Conservation (phyloP, 1,284 basidiomycete species). For the Rhodotorula sp. region DNA sequence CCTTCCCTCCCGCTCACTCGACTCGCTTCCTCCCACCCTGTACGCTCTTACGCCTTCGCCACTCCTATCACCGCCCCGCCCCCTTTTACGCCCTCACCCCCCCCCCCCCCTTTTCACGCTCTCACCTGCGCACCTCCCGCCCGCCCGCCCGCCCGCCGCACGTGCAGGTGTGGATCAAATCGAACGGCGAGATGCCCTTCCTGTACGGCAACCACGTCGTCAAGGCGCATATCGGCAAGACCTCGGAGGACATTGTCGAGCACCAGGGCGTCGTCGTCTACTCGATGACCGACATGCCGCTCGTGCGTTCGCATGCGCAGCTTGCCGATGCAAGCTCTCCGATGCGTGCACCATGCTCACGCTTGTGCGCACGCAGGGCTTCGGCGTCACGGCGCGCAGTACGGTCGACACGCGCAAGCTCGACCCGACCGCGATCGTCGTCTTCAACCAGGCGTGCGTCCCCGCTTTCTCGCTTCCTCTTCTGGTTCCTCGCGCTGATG, state of each 20-base stretch:
- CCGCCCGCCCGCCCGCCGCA: neutral
- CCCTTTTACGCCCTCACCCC: neutral
- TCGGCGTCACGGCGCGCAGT: conserved; percentile 94
- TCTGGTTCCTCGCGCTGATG: neutral
- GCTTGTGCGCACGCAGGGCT: conserved; percentile 55
- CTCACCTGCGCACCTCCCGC: neutral
- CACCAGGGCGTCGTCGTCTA: conserved; percentile 98
- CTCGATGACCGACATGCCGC: conserved; percentile 90
- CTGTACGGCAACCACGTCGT: conserved; percentile 98
- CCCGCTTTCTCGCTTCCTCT: conserved; percentile 1
- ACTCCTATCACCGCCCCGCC: neutral
- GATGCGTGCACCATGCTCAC: conserved; percentile 9
- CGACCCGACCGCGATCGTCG: conserved; percentile 96
- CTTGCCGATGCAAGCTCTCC: conserved; percentile 53
- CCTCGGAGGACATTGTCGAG: conserved; percentile 98
- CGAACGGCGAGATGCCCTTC: conserved; percentile 99
- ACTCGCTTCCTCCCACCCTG: too few species aligned
- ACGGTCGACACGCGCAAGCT: conserved; percentile 95
- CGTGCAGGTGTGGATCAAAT: conserved; percentile 93
- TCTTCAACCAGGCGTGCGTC: conserved; percentile 96
- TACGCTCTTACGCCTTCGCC: too few species aligned
- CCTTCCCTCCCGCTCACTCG: too few species aligned
- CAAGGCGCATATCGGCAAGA: conserved; percentile 97
- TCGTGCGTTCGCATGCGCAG: conserved; percentile 59
- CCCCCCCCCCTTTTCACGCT: neutral